phyloP scores from a whole-genome alignment of 2,329 filamentous ascomycete genomes.

The Fusarium sororula region DNA sequence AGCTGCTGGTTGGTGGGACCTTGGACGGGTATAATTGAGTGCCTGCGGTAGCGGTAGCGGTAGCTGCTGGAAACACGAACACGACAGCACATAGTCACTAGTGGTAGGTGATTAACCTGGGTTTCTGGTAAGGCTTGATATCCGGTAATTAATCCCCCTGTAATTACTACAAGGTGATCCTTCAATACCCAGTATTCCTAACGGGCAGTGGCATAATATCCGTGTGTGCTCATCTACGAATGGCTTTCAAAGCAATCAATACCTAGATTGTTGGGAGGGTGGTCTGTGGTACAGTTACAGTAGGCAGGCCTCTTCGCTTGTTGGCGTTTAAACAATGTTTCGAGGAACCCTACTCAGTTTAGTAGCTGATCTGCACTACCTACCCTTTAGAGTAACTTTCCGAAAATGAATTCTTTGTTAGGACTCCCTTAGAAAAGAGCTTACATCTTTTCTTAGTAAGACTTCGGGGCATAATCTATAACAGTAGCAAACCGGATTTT shows the following conservation, averaged over 20 bases:
- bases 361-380: conserved; percentile 11
- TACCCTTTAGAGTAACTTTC: neutral
- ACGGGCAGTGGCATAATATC: neutral
- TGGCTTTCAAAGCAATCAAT: neutral
- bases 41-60: neutral
- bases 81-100: conserved; percentile 22
- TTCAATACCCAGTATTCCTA: neutral
- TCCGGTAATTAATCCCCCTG: neutral
- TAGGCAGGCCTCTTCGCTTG: neutral
- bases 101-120: neutral
- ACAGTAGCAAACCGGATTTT: neutral
- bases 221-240: neutral
- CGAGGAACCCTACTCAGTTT: neutral
- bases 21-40: conserved; percentile 30
- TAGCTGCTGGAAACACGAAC: conserved; percentile 35
- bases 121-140: neutral
- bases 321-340: conserved; percentile 13
- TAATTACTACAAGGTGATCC: neutral
- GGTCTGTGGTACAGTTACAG: neutral
- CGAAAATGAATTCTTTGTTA: neutral
- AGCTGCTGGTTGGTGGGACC: conserved; percentile 34
- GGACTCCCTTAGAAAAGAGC: neutral
- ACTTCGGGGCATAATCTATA: neutral
- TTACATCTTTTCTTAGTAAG: neutral
- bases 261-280: neutral